phyloP scores from a whole-genome alignment of 306 rosid species.

The Quercus berberidifolia region DNA sequence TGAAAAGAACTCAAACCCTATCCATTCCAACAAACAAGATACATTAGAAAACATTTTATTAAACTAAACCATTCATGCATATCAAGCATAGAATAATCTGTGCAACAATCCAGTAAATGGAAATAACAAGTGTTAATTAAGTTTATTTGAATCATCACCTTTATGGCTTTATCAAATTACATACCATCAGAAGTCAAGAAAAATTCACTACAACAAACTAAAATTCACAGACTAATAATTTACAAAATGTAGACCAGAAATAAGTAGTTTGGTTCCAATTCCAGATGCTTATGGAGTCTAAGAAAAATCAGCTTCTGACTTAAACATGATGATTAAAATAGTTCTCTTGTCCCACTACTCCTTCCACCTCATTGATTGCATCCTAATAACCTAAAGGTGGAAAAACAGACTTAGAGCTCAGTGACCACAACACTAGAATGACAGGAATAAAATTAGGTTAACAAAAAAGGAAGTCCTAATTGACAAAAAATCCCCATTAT shows the following conservation, averaged over 20 bases:
- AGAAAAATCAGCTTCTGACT: not conserved
- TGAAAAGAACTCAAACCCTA: constrained; percentile 39
- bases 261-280: not conserved
- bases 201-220: not conserved
- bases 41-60: constrained; percentile 22
- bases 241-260: not conserved
- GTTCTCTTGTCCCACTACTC: too few species aligned
- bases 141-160: not conserved
- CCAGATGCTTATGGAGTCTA: not conserved
- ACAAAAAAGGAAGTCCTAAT: not conserved
- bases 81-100: not conserved
- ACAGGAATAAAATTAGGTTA: not conserved
- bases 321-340: not conserved
- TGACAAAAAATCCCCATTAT: not conserved
- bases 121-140: too few species aligned
- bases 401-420: not conserved
- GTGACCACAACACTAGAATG: not conserved
- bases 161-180: not conserved
- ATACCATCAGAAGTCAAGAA: not conserved
- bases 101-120: not conserved
- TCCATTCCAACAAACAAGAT: constrained; percentile 20
- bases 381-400: not conserved
- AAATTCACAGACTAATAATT: not conserved
- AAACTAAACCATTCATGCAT: constrained; percentile 1
- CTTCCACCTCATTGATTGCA: too few species aligned